Base-by-base conservation (phyloP, 148 eudicot genomes). In the Pouteria glomerata region DNA sequence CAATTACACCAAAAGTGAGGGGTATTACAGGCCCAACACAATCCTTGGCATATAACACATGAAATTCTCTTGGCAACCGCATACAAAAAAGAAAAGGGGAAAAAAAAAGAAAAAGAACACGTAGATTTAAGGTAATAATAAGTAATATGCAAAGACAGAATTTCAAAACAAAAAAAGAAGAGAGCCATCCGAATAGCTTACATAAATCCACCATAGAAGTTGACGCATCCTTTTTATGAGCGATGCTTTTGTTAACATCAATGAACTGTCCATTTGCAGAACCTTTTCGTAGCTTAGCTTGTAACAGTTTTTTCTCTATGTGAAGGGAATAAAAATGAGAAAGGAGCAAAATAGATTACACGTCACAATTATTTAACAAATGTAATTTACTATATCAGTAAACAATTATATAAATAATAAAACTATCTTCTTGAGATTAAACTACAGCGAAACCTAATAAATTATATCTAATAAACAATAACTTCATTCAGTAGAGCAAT, bases 261-360 rank as follows among this genome's bases (percentile, higher is more conserved):
- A 70, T 23, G 44, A 70, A 77, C 73, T 70, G 85, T 59, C 81
- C 96, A 82, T 70, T 68, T 48, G 86, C 70, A 72, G 93, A 90
- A 72, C 88, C 86, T 84, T 84, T 88, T 44, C 90, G 76, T 67
- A 95, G 56, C 84, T 91, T 95, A 62, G 89, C 75, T 69, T 91
- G 97, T 86, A 95, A 76, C 68, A 95, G 51, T 79, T 88, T 95
- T 73, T 95, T 95, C 82, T 95, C 99, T 95, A 88, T 77, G 67
- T 70, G 64, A 65, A 56, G 64, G 8, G 70, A 50, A 60, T 26
- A 52, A 69, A 18, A 42, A 41, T 19, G 15, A 34, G n/a, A n/a
- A 19, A 58, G 50, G 19, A 30, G 42, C 15, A 69, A 24, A 26
- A 53, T 15, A 53, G 31, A n/a, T 27, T 14, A 45, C 58, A n/a